A percentile compares a stretch with the other conserved stretches of the same genome.
Evolutionary conservation across 495 filamentous ascomycete genomes (phyloP).

Genomic region (Lepraria neglecta): DNA sequence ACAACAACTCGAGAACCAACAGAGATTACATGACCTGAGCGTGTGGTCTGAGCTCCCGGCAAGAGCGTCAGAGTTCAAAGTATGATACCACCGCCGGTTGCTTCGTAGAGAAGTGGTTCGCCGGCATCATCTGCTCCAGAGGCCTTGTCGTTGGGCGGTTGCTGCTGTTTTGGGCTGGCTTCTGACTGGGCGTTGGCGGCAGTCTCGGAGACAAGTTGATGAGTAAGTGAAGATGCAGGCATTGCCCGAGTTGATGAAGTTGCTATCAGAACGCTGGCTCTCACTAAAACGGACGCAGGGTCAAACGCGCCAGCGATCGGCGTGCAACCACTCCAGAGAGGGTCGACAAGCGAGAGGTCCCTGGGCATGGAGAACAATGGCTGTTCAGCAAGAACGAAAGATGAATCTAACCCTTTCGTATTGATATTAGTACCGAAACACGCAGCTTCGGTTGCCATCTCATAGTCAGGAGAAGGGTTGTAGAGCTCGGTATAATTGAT

Average conservation of each 20-base stretch:
- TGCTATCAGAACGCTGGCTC: neutral
- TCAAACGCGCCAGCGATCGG: neutral
- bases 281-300: neutral
- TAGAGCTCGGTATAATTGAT: constrained; percentile 12
- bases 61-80: neutral
- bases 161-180: neutral
- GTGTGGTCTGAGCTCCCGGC: neutral
- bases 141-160: neutral
- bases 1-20: neutral
- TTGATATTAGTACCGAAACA: neutral
- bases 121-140: neutral
- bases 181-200: neutral
- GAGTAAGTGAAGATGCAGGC: constrained; percentile 1
- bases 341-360: constrained; percentile 3
- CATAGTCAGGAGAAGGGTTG: constrained; percentile 2
- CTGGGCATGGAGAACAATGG: neutral
- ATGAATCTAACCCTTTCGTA: neutral
- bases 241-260: neutral
- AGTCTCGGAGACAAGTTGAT: neutral
- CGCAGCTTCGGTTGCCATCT: constrained; percentile 2
- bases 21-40: neutral
- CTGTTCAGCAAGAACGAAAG: neutral
- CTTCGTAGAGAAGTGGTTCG: neutral
- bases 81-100: neutral
- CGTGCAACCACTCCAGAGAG: constrained; percentile 1